Base-by-base conservation (phyloP, 2,329 filamentous ascomycete species). In the Cladosporium phlei region DNA sequence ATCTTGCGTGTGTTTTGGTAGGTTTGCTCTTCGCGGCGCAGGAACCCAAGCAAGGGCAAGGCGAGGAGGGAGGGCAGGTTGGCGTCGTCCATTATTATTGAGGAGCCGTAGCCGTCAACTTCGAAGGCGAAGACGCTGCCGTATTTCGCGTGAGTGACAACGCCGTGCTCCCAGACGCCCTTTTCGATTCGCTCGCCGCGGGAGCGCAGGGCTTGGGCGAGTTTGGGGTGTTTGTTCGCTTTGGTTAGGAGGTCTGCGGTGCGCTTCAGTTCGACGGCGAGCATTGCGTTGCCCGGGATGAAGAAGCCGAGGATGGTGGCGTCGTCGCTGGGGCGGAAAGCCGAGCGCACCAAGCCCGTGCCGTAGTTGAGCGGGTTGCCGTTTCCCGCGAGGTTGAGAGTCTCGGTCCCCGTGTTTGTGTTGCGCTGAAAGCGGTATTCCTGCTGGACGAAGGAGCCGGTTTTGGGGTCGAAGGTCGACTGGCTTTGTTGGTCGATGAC, bases 281-380 rank as follows among this genome's bases (percentile, higher is more conserved):
- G 95, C 83, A 95, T 91, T 19, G 93, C 93, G 62, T 98, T 98
- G 28, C 88, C 84, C 0, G 93, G 93, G 55, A 98, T 95, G 64
- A 95, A 88, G 72, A 88, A 98, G 34, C 90, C 90, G 3, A 98
- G 74, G 28, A 93, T 96, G 0, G 89, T 94, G 2, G 93, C 88
- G 65, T 98, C 93, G 59, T 98, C 93, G 53, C 88, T 95, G 4
- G 93, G 93, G 1, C 93, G 80, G 70, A 98, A 98, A 0, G 93
- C 91, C 30, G 88, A 95, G 49, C 93, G 82, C 38, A 97, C 77
- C 1, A 98, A 77, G 0, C 88, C 89, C 0, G 93, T 96, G 14
- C 83, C 87, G 55, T 74, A 77, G 56, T 88, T 90, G 12, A 98
- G 72, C 1, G 93, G 93, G 63, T 98, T 98, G n/a, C 93, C 93